Conservation (phyloP, 768 basidiomycete genomes). For the Tylopilus balloui region DNA sequence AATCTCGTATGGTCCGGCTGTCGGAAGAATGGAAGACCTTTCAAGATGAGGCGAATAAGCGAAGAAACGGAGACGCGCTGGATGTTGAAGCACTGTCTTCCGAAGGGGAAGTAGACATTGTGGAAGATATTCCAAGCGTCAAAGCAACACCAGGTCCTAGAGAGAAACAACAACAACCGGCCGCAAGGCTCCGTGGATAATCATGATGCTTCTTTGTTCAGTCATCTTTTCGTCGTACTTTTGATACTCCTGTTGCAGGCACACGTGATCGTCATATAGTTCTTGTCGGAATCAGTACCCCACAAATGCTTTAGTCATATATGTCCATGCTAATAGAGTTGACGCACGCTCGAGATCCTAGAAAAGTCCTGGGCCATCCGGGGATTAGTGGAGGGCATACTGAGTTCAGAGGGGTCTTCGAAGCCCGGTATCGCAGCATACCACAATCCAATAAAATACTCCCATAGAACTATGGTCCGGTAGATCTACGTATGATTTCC, state of each 20-base stretch:
- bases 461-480: no score
- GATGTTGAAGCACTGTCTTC: conserved; percentile 26
- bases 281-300: conserved; percentile 15
- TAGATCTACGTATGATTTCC: no score
- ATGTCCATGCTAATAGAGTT: conserved; percentile 13
- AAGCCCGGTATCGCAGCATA: no score
- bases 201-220: not conserved
- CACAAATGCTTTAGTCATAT: conserved; percentile 15
- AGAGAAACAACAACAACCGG: conserved; percentile 13
- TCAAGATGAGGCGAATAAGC: conserved; percentile 32
- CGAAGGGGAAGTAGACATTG: conserved; percentile 39
- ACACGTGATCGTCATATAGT: not conserved
- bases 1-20: conserved; percentile 39
- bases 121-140: conserved; percentile 27
- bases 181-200: conserved; percentile 29
- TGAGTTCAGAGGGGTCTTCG: no score
- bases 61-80: conserved; percentile 17
- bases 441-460: no score
- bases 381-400: no score
- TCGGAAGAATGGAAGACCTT: conserved; percentile 52
- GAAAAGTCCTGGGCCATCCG: not conserved
- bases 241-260: conserved; percentile 3
- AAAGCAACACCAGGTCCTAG: conserved; percentile 9
- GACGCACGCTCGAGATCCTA: not conserved
- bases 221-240: not conserved